phyloP scores from a whole-genome alignment of 805 yeast genomes.

The Kodamaea laetipori region DNA sequence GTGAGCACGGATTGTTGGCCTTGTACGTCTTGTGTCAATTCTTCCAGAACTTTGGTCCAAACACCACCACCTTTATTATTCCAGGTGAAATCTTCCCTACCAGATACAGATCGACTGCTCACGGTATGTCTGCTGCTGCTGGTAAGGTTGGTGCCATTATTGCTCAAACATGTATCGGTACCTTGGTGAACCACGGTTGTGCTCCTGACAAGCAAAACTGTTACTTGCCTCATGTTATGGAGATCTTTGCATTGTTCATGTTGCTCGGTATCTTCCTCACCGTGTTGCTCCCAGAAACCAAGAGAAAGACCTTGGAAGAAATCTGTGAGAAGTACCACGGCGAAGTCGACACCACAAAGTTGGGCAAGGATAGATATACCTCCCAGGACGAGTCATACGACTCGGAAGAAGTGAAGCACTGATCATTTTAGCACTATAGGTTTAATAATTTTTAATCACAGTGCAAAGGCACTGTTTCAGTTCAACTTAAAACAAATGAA shows the following conservation, averaged over 20 bases:
- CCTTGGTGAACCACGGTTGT: slow-evolving; percentile 79
- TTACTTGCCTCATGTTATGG: slow-evolving; percentile 91
- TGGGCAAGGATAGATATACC: slow-evolving; percentile 41
- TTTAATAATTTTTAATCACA: neutral
- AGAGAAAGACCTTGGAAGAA: slow-evolving; percentile 87
- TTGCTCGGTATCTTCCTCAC: slow-evolving; percentile 69
- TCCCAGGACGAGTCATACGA: slow-evolving; percentile 38
- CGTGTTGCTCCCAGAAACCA: slow-evolving; percentile 82
- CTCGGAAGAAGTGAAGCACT: slow-evolving; percentile 26
- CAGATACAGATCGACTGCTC: slow-evolving; percentile 93
- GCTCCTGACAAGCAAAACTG: slow-evolving; percentile 60
- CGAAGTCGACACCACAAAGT: slow-evolving; percentile 56
- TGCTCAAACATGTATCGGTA: slow-evolving; percentile 87
- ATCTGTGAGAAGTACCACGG: slow-evolving; percentile 80
- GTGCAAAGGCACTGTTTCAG: slow-evolving; percentile 1
- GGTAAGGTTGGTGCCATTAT: slow-evolving; percentile 94
- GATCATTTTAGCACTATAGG: neutral
- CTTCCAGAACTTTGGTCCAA: slow-evolving; percentile 92
- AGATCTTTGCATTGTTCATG: slow-evolving; percentile 92
- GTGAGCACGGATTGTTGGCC: slow-evolving; percentile 64
- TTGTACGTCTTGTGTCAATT: slow-evolving; percentile 80
- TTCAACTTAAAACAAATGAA: slow-evolving; percentile 3
- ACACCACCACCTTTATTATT: slow-evolving; percentile 84
- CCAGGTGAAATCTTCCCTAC: slow-evolving; percentile 95
- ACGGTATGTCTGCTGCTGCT: slow-evolving; percentile 89